These are phyloP conservation scores for Suillus subluteus DNA, from an alignment of 768 basidiomycete genomes.

Conservation along the genomic window DNA sequence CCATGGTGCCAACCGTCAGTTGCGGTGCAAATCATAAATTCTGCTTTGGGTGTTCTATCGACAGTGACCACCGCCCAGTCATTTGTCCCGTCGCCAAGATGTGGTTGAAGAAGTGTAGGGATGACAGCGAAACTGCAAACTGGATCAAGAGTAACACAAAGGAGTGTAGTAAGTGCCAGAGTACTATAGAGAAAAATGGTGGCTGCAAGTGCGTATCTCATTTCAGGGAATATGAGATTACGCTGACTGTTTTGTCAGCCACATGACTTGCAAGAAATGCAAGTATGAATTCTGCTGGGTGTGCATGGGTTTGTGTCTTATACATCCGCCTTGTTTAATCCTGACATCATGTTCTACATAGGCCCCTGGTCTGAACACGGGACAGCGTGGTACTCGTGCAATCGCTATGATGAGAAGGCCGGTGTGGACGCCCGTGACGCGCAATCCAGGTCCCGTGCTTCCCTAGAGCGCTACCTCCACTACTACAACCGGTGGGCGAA, in stretches of 20 bases:
- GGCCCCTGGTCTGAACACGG: conserved; percentile 98
- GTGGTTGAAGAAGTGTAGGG: conserved; percentile 97
- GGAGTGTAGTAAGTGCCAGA: conserved; percentile 94
- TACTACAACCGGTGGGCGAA: conserved; percentile 99
- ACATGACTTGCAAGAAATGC: conserved; percentile 99
- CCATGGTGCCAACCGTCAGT: conserved; percentile 85
- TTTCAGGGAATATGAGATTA: conserved; percentile 8
- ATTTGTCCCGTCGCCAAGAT: conserved; percentile 86
- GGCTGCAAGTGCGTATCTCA: conserved; percentile 90
- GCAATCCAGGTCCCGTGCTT: conserved; percentile 87
- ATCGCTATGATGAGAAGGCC: conserved; percentile 92
- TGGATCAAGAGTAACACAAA: conserved; percentile 99
- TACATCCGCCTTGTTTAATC: conserved; percentile 31
- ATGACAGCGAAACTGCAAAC: conserved; percentile 98
- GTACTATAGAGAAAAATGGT: conserved; percentile 99
- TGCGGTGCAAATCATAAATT: conserved; percentile 85
- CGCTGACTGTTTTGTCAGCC: conserved; percentile 52
- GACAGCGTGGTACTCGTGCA: conserved; percentile 97
- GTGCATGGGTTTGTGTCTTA: conserved; percentile 78
- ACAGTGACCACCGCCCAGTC: conserved; percentile 90
- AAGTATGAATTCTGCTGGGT: conserved; percentile 99
- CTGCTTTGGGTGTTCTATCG: conserved; percentile 93
- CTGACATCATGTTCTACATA: conserved; percentile 43
- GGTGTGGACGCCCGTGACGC: conserved; percentile 89
- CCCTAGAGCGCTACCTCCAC: conserved; percentile 93